phyloP scores from a whole-genome alignment of 257 asterid species.

The Ligustrum vulgare region DNA sequence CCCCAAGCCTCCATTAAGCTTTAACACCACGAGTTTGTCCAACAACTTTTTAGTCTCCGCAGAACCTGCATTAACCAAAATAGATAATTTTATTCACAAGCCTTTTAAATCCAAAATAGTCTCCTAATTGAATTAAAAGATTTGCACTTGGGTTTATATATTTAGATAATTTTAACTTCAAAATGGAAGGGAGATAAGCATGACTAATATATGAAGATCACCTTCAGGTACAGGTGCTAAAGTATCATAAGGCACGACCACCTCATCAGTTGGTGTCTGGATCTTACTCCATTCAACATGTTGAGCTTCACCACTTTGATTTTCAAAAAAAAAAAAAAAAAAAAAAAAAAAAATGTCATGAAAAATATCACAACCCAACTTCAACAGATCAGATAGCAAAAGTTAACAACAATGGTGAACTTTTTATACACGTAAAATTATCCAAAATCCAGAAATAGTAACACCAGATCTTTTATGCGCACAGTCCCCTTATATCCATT shows the following conservation, averaged over 20 bases:
- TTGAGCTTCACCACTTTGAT: slow-evolving; percentile 55
- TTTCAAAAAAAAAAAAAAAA: slow-evolving; percentile 9
- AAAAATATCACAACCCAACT: background rate
- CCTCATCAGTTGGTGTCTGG: slow-evolving; percentile 66
- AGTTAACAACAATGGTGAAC: background rate
- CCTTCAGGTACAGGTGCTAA: slow-evolving; percentile 83
- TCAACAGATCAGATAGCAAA: background rate
- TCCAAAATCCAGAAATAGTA: background rate
- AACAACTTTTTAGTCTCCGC: slow-evolving; percentile 67
- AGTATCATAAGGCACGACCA: slow-evolving; percentile 82
- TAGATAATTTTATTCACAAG: background rate
- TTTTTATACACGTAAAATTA: background rate
- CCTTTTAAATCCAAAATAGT: background rate
- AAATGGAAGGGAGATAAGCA: background rate
- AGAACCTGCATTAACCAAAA: slow-evolving; percentile 51
- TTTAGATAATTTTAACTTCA: no score
- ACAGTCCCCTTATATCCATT: background rate
- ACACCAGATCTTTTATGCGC: background rate
- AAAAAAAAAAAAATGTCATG: background rate
- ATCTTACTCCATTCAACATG: slow-evolving; percentile 64
- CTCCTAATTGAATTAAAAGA: background rate
- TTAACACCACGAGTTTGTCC: slow-evolving; percentile 89
- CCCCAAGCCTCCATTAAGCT: slow-evolving; percentile 99
- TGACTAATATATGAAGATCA: slow-evolving; percentile 20
- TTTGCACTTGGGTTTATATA: background rate